Evolutionary conservation across 768 basidiomycete species (phyloP).

Genomic region (Auricularia cornea): DNA sequence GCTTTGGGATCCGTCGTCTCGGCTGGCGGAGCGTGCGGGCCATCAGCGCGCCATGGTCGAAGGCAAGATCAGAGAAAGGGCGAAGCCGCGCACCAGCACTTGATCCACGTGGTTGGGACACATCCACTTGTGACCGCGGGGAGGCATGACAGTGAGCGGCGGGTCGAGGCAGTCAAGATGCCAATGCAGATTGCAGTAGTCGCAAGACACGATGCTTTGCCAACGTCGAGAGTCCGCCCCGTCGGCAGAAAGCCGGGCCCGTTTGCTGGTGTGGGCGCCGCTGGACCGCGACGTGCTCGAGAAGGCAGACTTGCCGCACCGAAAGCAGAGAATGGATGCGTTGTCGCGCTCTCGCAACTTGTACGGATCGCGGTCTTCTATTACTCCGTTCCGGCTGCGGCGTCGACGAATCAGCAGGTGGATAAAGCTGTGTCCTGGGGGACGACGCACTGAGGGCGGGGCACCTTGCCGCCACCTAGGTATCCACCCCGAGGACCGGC

Average conservation of each 20-base stretch:
- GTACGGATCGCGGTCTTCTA: slow-evolving; percentile 87
- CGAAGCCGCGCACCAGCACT: slow-evolving; percentile 51
- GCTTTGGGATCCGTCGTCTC: slow-evolving; percentile 73
- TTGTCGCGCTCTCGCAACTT: slow-evolving; percentile 81
- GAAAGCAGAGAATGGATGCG: slow-evolving; percentile 79
- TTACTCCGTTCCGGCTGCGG: slow-evolving; percentile 69
- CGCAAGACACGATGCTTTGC: slow-evolving; percentile 82
- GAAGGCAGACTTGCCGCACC: slow-evolving; percentile 75
- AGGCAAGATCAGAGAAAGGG: slow-evolving; percentile 2
- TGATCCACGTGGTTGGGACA: slow-evolving; percentile 96
- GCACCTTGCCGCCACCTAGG: slow-evolving; percentile 59
- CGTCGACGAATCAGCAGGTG: slow-evolving; percentile 2
- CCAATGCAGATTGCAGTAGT: slow-evolving; percentile 92
- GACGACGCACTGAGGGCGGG: slow-evolving; percentile 68
- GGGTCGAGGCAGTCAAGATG: slow-evolving; percentile 95
- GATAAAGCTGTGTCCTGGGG: neutral
- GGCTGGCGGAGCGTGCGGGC: slow-evolving; percentile 38
- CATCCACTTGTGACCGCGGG: slow-evolving; percentile 93
- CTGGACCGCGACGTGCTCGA: slow-evolving; percentile 24
- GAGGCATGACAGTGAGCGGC: slow-evolving; percentile 77
- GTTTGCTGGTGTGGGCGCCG: slow-evolving; percentile 5
- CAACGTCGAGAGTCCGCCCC: slow-evolving; percentile 27
- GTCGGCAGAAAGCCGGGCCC: neutral
- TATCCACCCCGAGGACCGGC: slow-evolving; percentile 78
- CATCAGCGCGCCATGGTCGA: neutral